Evolutionary conservation across 2,329 filamentous ascomycete genomes (phyloP).

Genomic region (Ophiostoma sp.): DNA sequence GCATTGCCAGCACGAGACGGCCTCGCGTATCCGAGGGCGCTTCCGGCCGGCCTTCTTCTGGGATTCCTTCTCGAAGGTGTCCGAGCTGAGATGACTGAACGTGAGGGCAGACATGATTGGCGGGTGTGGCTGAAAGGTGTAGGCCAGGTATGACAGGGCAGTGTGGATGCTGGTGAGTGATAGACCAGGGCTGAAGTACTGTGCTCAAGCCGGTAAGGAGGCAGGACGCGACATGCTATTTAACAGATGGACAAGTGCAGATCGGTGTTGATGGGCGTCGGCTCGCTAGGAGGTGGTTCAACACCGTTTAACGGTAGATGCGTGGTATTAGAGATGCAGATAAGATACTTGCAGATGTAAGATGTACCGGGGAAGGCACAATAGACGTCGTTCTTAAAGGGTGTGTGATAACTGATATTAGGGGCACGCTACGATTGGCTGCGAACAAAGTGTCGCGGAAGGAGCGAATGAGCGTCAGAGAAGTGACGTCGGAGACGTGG

Average conservation of each 20-base stretch:
- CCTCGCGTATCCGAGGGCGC: constrained; percentile 19
- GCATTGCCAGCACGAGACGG: constrained; percentile 21
- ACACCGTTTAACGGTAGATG: not conserved
- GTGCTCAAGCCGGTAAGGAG: not conserved
- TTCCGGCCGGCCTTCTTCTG: constrained; percentile 23
- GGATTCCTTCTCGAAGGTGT: constrained; percentile 21
- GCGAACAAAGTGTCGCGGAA: not conserved
- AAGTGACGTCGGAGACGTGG: not conserved
- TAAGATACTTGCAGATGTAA: not conserved
- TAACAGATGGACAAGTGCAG: not conserved
- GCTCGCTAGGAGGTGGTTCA: not conserved
- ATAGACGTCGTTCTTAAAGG: not conserved
- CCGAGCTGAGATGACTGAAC: constrained; percentile 23
- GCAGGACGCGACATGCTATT: not conserved
- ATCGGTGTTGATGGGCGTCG: not conserved
- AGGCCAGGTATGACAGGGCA: not conserved
- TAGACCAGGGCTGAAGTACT: not conserved
- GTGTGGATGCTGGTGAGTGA: not conserved
- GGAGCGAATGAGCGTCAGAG: not conserved
- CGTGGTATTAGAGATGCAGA: not conserved
- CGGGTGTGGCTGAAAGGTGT: not conserved
- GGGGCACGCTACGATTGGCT: not conserved
- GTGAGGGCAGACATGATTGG: constrained; percentile 18
- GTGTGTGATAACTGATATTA: not conserved
- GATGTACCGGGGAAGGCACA: not conserved